Percentiles rank a stretch among this genome's conserved stretches.
phyloP scores from a whole-genome alignment of 192 early-diverging fungal species.

The Coemansia sp. region DNA sequence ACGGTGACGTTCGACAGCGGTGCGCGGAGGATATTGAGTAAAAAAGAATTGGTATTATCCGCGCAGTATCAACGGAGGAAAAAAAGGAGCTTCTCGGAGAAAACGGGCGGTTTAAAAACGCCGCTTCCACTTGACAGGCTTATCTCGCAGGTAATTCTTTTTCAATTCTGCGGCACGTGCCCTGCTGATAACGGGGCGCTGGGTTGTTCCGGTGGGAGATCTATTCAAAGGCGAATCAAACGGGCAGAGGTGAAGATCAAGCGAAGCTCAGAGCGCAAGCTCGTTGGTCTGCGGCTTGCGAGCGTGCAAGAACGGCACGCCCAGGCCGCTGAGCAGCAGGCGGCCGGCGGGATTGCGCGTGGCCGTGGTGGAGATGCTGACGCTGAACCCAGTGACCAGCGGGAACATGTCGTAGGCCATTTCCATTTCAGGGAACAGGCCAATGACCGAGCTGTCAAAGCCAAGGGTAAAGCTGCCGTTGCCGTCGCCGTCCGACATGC shows the following conservation, averaged over 20 bases:
- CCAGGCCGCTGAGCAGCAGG: constrained; percentile 81
- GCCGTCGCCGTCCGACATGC: constrained; percentile 68
- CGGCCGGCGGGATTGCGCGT: constrained; percentile 71
- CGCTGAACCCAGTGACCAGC: constrained; percentile 78
- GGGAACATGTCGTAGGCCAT: constrained; percentile 93
- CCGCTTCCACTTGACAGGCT: background rate
- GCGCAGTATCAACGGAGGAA: constrained; percentile 3
- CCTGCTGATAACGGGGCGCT: background rate
- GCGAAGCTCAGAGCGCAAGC: background rate
- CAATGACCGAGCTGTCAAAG: constrained; percentile 77
- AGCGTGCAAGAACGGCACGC: constrained; percentile 70
- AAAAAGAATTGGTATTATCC: background rate
- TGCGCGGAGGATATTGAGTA: background rate
- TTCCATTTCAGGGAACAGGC: constrained; percentile 96
- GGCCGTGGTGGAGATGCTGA: constrained; percentile 81
- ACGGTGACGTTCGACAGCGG: background rate
- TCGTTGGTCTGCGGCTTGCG: constrained; percentile 40
- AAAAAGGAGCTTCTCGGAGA: constrained; percentile 3
- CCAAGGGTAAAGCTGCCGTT: constrained; percentile 81
- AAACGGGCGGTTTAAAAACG: constrained; percentile 6
- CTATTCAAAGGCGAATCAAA: background rate
- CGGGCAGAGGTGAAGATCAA: background rate
- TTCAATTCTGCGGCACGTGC: background rate
- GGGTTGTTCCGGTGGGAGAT: too few species aligned
- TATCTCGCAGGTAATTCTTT: background rate